phyloP scores from a whole-genome alignment of 768 basidiomycete species.

The Gymnopilus dilepis region DNA sequence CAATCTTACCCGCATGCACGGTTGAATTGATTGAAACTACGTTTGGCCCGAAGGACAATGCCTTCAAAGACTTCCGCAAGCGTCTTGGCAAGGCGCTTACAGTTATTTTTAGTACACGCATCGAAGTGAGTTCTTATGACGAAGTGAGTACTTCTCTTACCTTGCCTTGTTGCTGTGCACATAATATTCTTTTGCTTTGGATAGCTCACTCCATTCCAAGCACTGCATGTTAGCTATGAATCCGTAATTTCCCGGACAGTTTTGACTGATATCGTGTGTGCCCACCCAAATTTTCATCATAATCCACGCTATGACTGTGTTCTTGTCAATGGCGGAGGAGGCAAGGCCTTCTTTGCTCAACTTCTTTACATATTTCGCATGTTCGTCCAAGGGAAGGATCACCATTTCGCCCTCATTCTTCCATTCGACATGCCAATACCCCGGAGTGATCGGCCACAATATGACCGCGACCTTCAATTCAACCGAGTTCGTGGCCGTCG shows the following conservation, averaged over 20 bases:
- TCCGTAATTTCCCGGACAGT: background rate
- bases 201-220: background rate
- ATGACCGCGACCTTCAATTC: slow-evolving; percentile 13
- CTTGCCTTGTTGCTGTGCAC: too few species aligned
- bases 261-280: background rate
- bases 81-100: background rate
- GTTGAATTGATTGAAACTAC: background rate
- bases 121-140: background rate
- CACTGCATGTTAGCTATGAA: background rate
- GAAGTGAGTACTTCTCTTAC: background rate
- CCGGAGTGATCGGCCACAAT: background rate
- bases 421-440: slow-evolving; percentile 11
- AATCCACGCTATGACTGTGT: background rate
- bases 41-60: background rate
- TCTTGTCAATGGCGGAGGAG: background rate
- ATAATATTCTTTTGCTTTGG: too few species aligned
- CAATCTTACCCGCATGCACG: background rate
- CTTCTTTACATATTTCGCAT: slow-evolving; percentile 7
- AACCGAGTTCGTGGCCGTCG: background rate
- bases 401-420: slow-evolving; percentile 1
- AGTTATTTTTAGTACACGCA: background rate
- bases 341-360: slow-evolving; percentile 1
- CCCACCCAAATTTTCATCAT: background rate
- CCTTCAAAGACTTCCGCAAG: background rate
- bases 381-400: background rate